A percentile compares a stretch with the other conserved stretches of the same genome.
These are phyloP conservation scores for Alternaria panax DNA, from an alignment of 2,329 filamentous ascomycete genomes.

Conservation along the genomic window DNA sequence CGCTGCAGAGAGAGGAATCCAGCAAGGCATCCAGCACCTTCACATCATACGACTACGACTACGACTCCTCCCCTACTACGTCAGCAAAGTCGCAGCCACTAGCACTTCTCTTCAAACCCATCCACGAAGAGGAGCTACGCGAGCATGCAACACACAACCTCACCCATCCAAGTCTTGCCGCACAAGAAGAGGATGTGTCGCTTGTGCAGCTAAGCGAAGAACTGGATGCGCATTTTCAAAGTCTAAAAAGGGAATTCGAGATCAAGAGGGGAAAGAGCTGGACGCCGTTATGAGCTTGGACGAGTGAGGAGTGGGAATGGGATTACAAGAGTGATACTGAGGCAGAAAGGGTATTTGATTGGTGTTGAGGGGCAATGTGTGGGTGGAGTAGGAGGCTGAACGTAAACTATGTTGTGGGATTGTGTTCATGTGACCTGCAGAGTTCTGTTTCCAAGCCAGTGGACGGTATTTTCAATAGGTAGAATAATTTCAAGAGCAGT, in stretches of 20 bases:
- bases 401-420: not conserved
- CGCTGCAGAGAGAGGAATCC: not conserved
- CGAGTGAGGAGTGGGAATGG: not conserved
- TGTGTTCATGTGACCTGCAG: not conserved
- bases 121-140: not conserved
- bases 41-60: not conserved
- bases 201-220: not conserved
- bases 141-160: not conserved
- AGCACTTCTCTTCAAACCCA: not conserved
- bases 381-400: not conserved
- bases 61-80: not conserved
- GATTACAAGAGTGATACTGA: not conserved
- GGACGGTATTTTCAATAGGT: not conserved
- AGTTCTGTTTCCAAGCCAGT: not conserved
- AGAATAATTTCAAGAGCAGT: not conserved
- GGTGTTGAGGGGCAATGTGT: not conserved
- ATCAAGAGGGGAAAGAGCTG: slow-evolving; percentile 7
- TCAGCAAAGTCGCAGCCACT: not conserved
- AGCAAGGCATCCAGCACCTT: not conserved
- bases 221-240: slow-evolving; percentile 2
- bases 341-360: not conserved
- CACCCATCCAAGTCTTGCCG: not conserved
- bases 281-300: slow-evolving; percentile 6
- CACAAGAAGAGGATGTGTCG: not conserved
- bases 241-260: slow-evolving; percentile 12